Base-by-base conservation (phyloP, 352 stramenopile genomes). In the Phytophthora melonis region DNA sequence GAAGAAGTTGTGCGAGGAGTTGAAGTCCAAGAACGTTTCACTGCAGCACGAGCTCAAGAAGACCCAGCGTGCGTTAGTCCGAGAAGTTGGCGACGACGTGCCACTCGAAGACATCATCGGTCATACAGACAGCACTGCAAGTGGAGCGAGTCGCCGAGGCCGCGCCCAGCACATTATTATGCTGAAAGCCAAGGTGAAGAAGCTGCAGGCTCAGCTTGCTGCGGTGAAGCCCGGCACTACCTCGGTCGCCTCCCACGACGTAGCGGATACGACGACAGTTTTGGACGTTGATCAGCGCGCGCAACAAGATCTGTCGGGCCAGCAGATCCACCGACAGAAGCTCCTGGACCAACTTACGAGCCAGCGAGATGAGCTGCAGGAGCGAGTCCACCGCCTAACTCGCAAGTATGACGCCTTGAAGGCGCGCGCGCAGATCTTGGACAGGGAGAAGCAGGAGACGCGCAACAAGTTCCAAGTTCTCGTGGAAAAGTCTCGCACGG, bases 81-180 rank as follows among this genome's bases (percentile, higher is more conserved):
- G 83, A n/a, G 88, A 95, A 66, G 83, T 91, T 47, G 85, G 84
- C 0, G 82, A 92, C 4, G 81, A 89, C 18, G 73, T 89, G 0
- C 27, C 75, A 6, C 58, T 92, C 0, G 84, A 90, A 10, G 87
- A 93, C 5, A 65, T 92, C 39, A 19, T 88, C 0, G 75, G 87
- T 5, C 80, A 77, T 36, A 72, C 45, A 6, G 64, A 75, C 43
- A 65, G 1, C 34, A 55, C 60, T 34, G n/a, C 23, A 0, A 82
- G 74, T 19, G 72, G 60, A 4, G 43, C 69, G 3, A 54, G 58
- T 23, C 88, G 88, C 9, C 81, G 88, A 11, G 88, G 87, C 5
- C 75, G 90, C n/a, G 84, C 87, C 14, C 88, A 97, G 74, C 89
- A 93, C 45, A 97, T 97, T 53, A 78, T 95, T 45, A 92, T 95